A percentile compares a stretch with the other conserved stretches of the same genome.
phyloP scores from a whole-genome alignment of 1,284 basidiomycete species.

The Peniophora sp. region DNA sequence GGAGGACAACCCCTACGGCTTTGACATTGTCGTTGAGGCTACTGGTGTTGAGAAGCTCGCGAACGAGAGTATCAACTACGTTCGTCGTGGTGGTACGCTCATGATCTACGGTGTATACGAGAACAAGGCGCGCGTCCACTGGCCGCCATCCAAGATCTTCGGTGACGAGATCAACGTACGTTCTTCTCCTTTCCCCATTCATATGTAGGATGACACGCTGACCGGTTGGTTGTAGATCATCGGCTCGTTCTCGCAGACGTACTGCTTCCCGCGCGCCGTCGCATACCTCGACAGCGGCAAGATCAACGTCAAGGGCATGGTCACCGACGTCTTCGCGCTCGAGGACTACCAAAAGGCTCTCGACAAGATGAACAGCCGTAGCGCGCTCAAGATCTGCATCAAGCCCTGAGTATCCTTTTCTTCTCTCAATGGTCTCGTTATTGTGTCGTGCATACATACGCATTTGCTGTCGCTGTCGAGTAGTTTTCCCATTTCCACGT shows the following conservation, averaged over 20 bases:
- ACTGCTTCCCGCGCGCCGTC: slow-evolving; percentile 83
- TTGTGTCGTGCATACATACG: no score
- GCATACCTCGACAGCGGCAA: slow-evolving; percentile 84
- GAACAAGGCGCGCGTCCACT: slow-evolving; percentile 70
- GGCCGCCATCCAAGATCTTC: slow-evolving; percentile 83
- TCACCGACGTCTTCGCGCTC: slow-evolving; percentile 69
- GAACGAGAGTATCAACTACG: slow-evolving; percentile 77
- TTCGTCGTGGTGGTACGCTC: slow-evolving; percentile 69
- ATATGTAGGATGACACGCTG: background rate
- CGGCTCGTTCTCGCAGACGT: slow-evolving; percentile 79
- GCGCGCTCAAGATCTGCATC: slow-evolving; percentile 63
- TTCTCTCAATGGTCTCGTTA: no score
- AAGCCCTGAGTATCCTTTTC: slow-evolving; percentile 24
- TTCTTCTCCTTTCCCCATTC: slow-evolving; percentile 2
- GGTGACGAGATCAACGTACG: slow-evolving; percentile 74
- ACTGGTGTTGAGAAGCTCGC: slow-evolving; percentile 79
- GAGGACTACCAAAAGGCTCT: slow-evolving; percentile 76
- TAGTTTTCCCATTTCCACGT: no score
- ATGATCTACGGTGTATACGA: slow-evolving; percentile 73
- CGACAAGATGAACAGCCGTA: slow-evolving; percentile 75
- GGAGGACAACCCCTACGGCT: slow-evolving; percentile 75
- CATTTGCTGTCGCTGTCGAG: no score
- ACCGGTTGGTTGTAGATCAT: slow-evolving; percentile 47
- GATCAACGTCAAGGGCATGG: slow-evolving; percentile 77
- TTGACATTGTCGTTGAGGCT: slow-evolving; percentile 83